Conservation (phyloP, 495 filamentous ascomycete species). For the Neurospora sublineolata region DNA sequence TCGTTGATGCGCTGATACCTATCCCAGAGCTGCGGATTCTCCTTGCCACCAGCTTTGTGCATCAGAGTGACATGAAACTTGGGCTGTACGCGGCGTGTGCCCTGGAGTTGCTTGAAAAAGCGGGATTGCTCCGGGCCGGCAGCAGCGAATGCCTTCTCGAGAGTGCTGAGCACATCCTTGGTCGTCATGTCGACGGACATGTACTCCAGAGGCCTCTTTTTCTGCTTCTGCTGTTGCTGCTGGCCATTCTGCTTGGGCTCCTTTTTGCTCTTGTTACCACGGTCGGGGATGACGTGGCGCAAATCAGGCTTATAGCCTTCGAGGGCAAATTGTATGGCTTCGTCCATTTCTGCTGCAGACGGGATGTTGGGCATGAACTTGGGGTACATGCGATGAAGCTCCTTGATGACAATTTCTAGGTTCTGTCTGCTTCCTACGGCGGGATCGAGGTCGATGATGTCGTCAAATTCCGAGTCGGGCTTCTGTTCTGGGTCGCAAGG, state of each 20-base stretch:
- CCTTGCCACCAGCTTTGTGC: conserved; percentile 52
- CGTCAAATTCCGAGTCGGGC: conserved; percentile 71
- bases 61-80: conserved; percentile 93
- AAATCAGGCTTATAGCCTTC: conserved; percentile 66
- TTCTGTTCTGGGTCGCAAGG: conserved; percentile 46
- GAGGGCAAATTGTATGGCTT: conserved; percentile 64
- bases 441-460: conserved; percentile 76
- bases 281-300: conserved; percentile 56
- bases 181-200: conserved; percentile 58
- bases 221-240: conserved; percentile 22
- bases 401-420: conserved; percentile 64
- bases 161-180: conserved; percentile 42
- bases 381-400: conserved; percentile 62
- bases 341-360: conserved; percentile 59
- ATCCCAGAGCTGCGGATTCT: conserved; percentile 59
- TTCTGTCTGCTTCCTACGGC: conserved; percentile 67
- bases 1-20: conserved; percentile 44
- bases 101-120: conserved; percentile 67
- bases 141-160: conserved; percentile 57
- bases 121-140: conserved; percentile 37
- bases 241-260: conserved; percentile 30
- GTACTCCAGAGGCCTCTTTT: conserved; percentile 60
- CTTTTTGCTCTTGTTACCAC: conserved; percentile 25
- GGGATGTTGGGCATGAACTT: conserved; percentile 64
- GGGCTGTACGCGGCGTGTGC: conserved; percentile 60